Percentiles rank a stretch among this genome's conserved stretches.
phyloP scores from a whole-genome alignment of 2,329 filamentous ascomycete species.

The Ploettnerulaceae sp. region DNA sequence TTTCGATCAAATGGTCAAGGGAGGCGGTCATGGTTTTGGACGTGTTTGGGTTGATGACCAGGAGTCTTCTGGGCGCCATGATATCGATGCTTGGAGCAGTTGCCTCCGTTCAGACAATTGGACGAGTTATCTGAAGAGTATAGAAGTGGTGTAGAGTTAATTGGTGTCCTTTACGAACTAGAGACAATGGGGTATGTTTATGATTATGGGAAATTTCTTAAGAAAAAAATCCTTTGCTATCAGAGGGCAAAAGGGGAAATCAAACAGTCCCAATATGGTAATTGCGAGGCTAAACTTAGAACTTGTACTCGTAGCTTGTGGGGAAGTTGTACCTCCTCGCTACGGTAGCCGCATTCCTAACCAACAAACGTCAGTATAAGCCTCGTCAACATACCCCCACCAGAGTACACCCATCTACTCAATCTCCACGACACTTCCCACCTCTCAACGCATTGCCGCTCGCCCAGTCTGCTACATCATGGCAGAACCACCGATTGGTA shows the following conservation, averaged over 20 bases:
- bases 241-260: too few species aligned
- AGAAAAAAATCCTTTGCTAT: neutral
- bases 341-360: constrained; percentile 9
- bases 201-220: neutral
- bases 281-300: constrained; percentile 16
- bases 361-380: constrained; percentile 14
- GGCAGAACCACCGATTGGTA: constrained; percentile 37
- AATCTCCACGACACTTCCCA: constrained; percentile 17
- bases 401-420: constrained; percentile 10
- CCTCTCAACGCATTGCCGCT: constrained; percentile 11
- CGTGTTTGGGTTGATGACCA: constrained; percentile 74
- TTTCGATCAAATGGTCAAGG: constrained; percentile 47
- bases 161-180: too few species aligned
- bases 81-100: too few species aligned
- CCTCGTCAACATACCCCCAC: constrained; percentile 21
- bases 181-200: neutral
- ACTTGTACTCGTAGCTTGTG: constrained; percentile 12
- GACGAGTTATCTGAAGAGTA: too few species aligned
- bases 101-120: too few species aligned
- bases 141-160: neutral
- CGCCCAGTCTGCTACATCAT: constrained; percentile 26
- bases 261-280: constrained; percentile 16
- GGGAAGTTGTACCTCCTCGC: constrained; percentile 15
- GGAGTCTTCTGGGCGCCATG: constrained; percentile 3
- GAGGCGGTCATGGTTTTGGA: constrained; percentile 66